Conservation (phyloP, 768 basidiomycete species). For the Trametes cinnabarina region DNA sequence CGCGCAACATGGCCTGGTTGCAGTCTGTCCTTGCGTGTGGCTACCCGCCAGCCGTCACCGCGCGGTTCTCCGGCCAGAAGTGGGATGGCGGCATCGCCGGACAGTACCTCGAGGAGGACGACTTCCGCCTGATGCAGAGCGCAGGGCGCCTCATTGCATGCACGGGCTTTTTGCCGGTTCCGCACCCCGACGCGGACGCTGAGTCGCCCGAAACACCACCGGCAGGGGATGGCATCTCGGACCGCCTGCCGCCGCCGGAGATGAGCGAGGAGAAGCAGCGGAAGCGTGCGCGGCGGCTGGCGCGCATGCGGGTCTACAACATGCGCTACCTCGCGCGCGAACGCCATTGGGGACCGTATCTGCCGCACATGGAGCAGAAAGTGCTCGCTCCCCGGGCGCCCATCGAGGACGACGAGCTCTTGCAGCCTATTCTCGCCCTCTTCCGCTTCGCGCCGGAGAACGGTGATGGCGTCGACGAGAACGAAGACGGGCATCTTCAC, state of each 20-base stretch:
- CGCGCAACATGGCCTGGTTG: slow-evolving; percentile 37
- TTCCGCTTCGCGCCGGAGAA: slow-evolving; percentile 4
- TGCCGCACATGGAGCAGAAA: slow-evolving; percentile 9
- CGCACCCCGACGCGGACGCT: no score
- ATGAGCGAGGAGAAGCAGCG: slow-evolving; percentile 16
- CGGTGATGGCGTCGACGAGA: slow-evolving; percentile 20
- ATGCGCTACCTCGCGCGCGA: slow-evolving; percentile 25
- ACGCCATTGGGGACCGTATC: slow-evolving; percentile 28
- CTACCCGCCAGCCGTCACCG: slow-evolving; percentile 25
- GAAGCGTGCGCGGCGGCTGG: slow-evolving; percentile 23
- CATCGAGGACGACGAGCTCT: slow-evolving; percentile 12
- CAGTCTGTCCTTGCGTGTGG: slow-evolving; percentile 29
- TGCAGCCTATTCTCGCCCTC: slow-evolving; percentile 18
- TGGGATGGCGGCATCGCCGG: slow-evolving; percentile 15
- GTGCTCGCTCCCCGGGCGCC: no score
- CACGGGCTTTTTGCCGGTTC: slow-evolving; percentile 39
- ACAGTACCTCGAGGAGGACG: slow-evolving; percentile 24
- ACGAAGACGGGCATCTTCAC: slow-evolving; percentile 20
- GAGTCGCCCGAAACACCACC: background rate
- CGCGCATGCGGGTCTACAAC: slow-evolving; percentile 28
- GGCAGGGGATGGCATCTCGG: background rate
- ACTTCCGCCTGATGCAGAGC: slow-evolving; percentile 33
- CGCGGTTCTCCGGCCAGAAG: slow-evolving; percentile 20
- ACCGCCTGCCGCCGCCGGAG: background rate
- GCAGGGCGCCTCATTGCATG: slow-evolving; percentile 45